Evolutionary conservation across 2,329 filamentous ascomycete genomes (phyloP), one percentile per base, ranked within the genome.

Genomic region (Fusarium paranaense): DNA sequence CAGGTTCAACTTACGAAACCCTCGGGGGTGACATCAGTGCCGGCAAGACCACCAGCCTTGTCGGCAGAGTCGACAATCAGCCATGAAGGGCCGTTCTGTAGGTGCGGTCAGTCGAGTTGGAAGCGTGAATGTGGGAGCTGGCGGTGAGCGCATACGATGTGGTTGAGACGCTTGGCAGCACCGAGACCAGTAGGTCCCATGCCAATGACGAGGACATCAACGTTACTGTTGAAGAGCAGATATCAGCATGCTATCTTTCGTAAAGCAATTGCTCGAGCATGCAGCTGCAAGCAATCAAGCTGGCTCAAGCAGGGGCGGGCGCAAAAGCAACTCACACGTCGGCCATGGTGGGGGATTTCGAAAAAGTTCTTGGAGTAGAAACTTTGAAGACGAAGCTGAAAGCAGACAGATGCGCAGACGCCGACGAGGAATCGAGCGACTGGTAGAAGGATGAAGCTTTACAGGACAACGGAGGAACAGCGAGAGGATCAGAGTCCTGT

Each of bases 191-290:
- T 98, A 80, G 97, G 97, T 82, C 97, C 97, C 86, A 96, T 96
- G 82, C 97, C 97, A 87, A 98, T 98, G 85, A 99, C 92, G 83
- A 99, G 94, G 79, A 99, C 93, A 86, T 99, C 97, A 83, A 98
- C 95, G 81, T 95, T 92, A 85, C 95, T 97, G 84, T 16, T 67
- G 58, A 52, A 54, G 52, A 25, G 18, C 5, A 30, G 38, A 63
- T 35, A 69, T 80, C 66, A 79, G 78, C 40, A 71, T 70, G 37
- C 6, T 6, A n/a, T 64, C 37, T 9, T 27, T 18, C 58, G 50
- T 38, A 25, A 57, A 42, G 18, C 35, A 63, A 66, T 50, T 22
- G 62, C 32, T 59, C 37, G 18, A 57, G 40, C 52, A 60, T 37
- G n/a, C 40, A 63, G 52, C 57, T 40, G n/a, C 40, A 63, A 47